phyloP scores from a whole-genome alignment of 192 early-diverging fungal genomes.

The Entomortierella beljakovae region DNA sequence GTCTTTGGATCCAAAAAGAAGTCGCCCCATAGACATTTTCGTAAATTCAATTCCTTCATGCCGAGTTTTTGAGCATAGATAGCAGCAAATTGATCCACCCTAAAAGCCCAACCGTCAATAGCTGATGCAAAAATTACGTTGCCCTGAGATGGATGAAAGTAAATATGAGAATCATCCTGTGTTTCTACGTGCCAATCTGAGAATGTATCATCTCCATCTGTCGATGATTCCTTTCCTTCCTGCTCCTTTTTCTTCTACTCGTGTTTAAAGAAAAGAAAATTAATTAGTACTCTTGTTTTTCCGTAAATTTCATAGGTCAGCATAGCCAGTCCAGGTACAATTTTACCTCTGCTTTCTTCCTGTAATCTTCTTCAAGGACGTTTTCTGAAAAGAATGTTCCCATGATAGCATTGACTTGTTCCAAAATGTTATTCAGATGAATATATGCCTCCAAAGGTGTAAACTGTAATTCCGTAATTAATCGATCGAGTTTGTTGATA shows the following conservation, averaged over 20 bases:
- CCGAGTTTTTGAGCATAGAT: slow-evolving; percentile 92
- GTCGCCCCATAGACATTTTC: slow-evolving; percentile 95
- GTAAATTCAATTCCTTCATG: slow-evolving; percentile 80
- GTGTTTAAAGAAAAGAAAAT: background rate
- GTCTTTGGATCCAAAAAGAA: slow-evolving; percentile 97
- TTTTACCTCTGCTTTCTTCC: slow-evolving; percentile 59
- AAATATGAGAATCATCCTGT: slow-evolving; percentile 93
- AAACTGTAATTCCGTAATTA: slow-evolving; percentile 94
- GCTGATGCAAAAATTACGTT: slow-evolving; percentile 98
- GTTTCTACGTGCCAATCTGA: slow-evolving; percentile 89
- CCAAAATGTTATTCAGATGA: slow-evolving; percentile 94
- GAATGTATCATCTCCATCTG: slow-evolving; percentile 54
- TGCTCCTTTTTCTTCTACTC: slow-evolving; percentile 55
- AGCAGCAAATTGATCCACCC: slow-evolving; percentile 91
- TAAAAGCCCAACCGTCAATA: slow-evolving; percentile 98
- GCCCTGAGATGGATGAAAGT: slow-evolving; percentile 94
- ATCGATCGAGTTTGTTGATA: slow-evolving; percentile 97
- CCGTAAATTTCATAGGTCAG: background rate
- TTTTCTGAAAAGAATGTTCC: slow-evolving; percentile 95
- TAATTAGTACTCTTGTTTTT: background rate
- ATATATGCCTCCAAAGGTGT: slow-evolving; percentile 92
- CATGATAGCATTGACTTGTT: slow-evolving; percentile 97
- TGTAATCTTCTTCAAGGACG: slow-evolving; percentile 82
- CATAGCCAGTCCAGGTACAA: background rate
- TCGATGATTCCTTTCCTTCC: slow-evolving; percentile 51